phyloP scores from a whole-genome alignment of 345 rosid species.

The Pistacia atlantica region DNA sequence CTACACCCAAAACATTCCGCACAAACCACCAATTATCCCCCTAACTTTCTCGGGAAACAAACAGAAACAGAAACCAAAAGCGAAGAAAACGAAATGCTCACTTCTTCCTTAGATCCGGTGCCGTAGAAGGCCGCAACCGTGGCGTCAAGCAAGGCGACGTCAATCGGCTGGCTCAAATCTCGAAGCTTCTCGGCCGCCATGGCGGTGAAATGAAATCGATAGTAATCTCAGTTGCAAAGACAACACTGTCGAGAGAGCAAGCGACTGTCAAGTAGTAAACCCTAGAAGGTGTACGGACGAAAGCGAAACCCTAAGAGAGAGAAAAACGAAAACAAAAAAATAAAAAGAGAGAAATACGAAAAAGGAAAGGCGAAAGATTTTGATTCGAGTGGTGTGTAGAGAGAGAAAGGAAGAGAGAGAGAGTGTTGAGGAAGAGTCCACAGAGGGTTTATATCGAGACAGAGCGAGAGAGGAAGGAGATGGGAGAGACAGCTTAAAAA shows the following conservation, averaged over 20 bases:
- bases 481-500: constrained; percentile 69
- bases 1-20: too few relatives aligned
- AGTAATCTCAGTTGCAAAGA: constrained; percentile 19
- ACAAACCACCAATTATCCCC: too few relatives aligned
- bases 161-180: constrained; percentile 94
- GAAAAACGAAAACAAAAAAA: constrained; percentile 2
- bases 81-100: constrained; percentile 18
- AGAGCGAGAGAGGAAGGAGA: neutral
- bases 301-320: constrained; percentile 59
- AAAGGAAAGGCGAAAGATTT: neutral
- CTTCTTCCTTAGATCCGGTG: constrained; percentile 99
- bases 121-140: constrained; percentile 99
- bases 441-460: constrained; percentile 21
- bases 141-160: constrained; percentile 87
- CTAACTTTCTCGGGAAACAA: constrained; percentile 6
- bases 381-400: neutral
- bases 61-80: neutral
- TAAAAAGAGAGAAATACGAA: constrained; percentile 11
- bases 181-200: constrained; percentile 98
- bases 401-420: neutral
- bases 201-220: constrained; percentile 12
- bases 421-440: neutral
- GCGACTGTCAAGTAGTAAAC: constrained; percentile 20
- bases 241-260: neutral
- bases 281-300: constrained; percentile 29